These are phyloP conservation scores for Fusarium marasasianum DNA, from an alignment of 2,329 filamentous ascomycete species.

Conservation along the genomic window DNA sequence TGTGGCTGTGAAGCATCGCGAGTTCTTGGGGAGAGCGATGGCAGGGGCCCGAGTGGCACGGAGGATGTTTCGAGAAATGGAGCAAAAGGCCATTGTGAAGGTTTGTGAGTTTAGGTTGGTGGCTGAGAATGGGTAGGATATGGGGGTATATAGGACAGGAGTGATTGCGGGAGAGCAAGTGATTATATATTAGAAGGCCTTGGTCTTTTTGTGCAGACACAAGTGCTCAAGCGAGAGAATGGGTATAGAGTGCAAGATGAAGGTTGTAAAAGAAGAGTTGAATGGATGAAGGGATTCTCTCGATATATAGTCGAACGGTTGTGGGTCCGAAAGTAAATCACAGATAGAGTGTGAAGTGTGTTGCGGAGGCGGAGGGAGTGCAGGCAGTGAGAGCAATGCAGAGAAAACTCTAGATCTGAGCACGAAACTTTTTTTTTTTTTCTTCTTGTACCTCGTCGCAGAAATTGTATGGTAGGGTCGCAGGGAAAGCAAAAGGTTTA, in stretches of 20 bases:
- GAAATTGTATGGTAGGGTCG: conserved; percentile 23
- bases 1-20: conserved; percentile 49
- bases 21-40: conserved; percentile 38
- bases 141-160: not conserved
- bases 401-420: conserved; percentile 28
- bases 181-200: conserved; percentile 17
- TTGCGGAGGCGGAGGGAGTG: conserved; percentile 23
- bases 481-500: conserved; percentile 7
- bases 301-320: conserved; percentile 38
- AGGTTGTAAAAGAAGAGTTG: conserved; percentile 9
- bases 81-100: conserved; percentile 46
- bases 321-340: conserved; percentile 33
- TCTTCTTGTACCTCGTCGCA: not conserved
- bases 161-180: not conserved
- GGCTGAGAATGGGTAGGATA: not conserved
- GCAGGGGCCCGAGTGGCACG: conserved; percentile 47
- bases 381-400: conserved; percentile 14
- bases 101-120: conserved; percentile 10
- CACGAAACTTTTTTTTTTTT: conserved; percentile 13
- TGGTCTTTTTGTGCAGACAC: not conserved
- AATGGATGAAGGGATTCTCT: conserved; percentile 26
- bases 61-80: conserved; percentile 48
- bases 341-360: conserved; percentile 23
- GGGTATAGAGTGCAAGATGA: conserved; percentile 8
- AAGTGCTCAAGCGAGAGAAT: conserved; percentile 7